Percentiles rank a stretch among this genome's conserved stretches.
Evolutionary conservation across 2,329 filamentous ascomycete species (phyloP).

Genomic region (Aplosporella prunicola): DNA sequence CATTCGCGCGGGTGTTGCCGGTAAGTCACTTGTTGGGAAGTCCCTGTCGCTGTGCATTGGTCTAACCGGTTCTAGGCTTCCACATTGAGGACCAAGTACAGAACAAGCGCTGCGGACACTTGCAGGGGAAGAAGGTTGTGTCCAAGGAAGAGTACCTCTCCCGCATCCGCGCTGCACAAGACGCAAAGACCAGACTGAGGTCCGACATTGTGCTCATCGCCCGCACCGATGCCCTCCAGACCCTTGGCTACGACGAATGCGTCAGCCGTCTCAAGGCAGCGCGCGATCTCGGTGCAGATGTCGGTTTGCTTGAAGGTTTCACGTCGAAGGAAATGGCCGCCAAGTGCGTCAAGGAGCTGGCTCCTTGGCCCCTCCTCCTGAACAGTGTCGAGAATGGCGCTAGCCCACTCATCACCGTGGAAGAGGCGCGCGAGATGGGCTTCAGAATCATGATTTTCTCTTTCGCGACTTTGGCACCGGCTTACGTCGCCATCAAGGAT

Average conservation of each 20-base stretch:
- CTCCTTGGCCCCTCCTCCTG: conserved; percentile 43
- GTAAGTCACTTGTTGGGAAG: too few relatives aligned
- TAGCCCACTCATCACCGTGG: conserved; percentile 43
- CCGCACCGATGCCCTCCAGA: conserved; percentile 52
- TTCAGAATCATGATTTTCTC: conserved; percentile 53
- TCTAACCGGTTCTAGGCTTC: too few relatives aligned
- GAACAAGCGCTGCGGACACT: conserved; percentile 57
- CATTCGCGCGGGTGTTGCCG: conserved; percentile 47
- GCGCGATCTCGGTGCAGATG: conserved; percentile 48
- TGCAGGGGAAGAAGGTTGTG: conserved; percentile 53
- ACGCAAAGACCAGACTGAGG: conserved; percentile 39
- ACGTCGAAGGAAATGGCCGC: conserved; percentile 41
- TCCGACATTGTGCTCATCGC: conserved; percentile 57
- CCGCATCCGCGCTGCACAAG: conserved; percentile 48
- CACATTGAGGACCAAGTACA: conserved; percentile 57
- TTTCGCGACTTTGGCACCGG: conserved; percentile 40
- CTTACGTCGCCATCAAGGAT: conserved; percentile 34
- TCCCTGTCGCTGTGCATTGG: too few relatives aligned
- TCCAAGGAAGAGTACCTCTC: conserved; percentile 39
- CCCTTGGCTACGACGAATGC: conserved; percentile 48
- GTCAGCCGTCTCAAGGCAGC: conserved; percentile 43
- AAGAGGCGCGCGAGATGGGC: conserved; percentile 46
- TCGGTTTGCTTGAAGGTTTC: conserved; percentile 52
- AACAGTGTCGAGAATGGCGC: conserved; percentile 51
- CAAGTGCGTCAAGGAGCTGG: conserved; percentile 38